Base-by-base conservation (phyloP, 371 early-diverging fungal genomes). In the Mucor velutinosus region DNA sequence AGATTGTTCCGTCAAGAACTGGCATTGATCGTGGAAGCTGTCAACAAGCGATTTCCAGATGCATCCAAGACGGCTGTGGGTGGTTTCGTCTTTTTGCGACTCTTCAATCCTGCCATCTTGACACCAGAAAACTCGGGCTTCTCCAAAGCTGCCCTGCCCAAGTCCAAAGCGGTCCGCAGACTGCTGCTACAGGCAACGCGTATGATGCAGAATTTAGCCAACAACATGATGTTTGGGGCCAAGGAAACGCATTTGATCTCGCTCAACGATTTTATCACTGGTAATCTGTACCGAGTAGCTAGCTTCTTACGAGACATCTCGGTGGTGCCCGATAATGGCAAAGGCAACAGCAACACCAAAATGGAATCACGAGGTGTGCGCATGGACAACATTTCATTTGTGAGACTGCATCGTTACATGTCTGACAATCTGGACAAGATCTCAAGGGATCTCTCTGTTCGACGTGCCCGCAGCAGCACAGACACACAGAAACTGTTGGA, bases 201-300 rank as follows among this genome's bases (percentile, higher is more conserved):
- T 72, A 92, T 95, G 33, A 94, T 97, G 66, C 97, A 97, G 72
- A 97, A 95, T 71, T 73, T 97, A 70, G 95, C 97, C 23, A 97
- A 97, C 77, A 91, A 94, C 64, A 93, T 96, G n/a, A 84, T 93
- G 58, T 97, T 97, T 79, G 97, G 96, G 33, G 83, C 87, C 65
- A 96, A 95, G 78, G 97, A 96, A 82, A 82, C 89, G 0, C 94
- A 88, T 67, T 93, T 96, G 93, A 89, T 86, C 41, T 86, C 89
- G 12, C 84, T 94, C 53, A 97, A 96, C 72, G 87, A 86, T 27
- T 95, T 95, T 67, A 79, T 97, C 71, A 83, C 86, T 2, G 77
- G 79, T 39, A 91, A 93, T 67, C 84, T 90, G 14, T 85, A 84
- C 56, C 78, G 81, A 32, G 84, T 90, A 7, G 82, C 86, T 8